A percentile compares a stretch with the other conserved stretches of the same genome.
Conservation (phyloP, 2,329 filamentous ascomycete genomes). For the Teratosphaeria nubilosa region DNA sequence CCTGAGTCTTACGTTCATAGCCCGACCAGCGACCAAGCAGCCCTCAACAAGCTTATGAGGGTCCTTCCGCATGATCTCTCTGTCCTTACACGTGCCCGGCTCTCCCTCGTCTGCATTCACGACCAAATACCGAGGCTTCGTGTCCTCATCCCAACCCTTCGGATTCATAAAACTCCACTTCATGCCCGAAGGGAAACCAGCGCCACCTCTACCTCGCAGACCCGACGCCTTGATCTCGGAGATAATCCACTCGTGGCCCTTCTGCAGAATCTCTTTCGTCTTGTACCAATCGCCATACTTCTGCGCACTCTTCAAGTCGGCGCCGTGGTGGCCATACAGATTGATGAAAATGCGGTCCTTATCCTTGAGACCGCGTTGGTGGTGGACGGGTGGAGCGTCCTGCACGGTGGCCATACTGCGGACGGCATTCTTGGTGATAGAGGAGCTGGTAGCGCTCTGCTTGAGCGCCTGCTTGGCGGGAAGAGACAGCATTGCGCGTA, state of each 20-base stretch:
- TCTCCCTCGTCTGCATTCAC: slow-evolving; percentile 99
- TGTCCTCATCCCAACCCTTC: slow-evolving; percentile 98
- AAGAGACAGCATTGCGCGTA: slow-evolving; percentile 21
- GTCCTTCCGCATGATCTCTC: slow-evolving; percentile 99
- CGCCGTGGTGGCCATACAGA: slow-evolving; percentile 84
- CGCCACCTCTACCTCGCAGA: slow-evolving; percentile 88
- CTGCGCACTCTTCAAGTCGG: slow-evolving; percentile 86
- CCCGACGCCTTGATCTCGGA: slow-evolving; percentile 94
- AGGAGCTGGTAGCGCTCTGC: slow-evolving; percentile 14
- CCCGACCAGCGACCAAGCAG: slow-evolving; percentile 87
- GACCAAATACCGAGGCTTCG: slow-evolving; percentile 87
- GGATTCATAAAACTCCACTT: slow-evolving; percentile 99
- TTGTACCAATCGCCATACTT: slow-evolving; percentile 99
- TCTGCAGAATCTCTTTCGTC: slow-evolving; percentile 95
- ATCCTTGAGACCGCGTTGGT: slow-evolving; percentile 81
- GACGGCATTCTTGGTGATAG: slow-evolving; percentile 16
- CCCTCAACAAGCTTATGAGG: slow-evolving; percentile 98
- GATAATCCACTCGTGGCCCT: slow-evolving; percentile 98
- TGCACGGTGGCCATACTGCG: slow-evolving; percentile 58
- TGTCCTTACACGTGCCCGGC: slow-evolving; percentile 97
- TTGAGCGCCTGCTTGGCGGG: slow-evolving; percentile 23
- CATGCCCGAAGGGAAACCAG: slow-evolving; percentile 93
- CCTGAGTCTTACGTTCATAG: slow-evolving; percentile 62
- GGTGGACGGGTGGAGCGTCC: slow-evolving; percentile 46
- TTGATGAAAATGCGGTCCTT: slow-evolving; percentile 99